These are phyloP conservation scores for Yamadazyma songkhlaensis DNA, from an alignment of 1,139 yeast species.

Conservation along the genomic window DNA sequence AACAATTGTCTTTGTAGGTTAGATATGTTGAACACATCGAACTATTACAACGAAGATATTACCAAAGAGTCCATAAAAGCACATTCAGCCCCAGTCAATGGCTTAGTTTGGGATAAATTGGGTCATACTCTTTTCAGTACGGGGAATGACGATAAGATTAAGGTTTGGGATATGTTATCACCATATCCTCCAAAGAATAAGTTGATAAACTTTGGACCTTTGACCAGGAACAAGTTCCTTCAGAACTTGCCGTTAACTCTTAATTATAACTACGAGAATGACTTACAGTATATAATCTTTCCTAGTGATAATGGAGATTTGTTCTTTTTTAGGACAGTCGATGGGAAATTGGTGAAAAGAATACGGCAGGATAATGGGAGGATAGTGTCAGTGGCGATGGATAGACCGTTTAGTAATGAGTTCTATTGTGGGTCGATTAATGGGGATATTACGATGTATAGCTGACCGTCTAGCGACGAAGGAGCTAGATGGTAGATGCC, in stretches of 20 bases:
- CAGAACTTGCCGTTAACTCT: constrained; percentile 47
- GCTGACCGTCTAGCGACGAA: too few relatives aligned
- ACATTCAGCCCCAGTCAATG: constrained; percentile 75
- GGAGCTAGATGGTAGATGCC: too few relatives aligned
- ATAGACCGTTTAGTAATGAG: constrained; percentile 41
- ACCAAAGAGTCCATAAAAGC: constrained; percentile 50
- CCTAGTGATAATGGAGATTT: constrained; percentile 83
- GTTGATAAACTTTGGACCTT: constrained; percentile 74
- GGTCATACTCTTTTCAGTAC: constrained; percentile 62
- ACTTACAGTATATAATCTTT: constrained; percentile 56
- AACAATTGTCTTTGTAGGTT: constrained; percentile 60
- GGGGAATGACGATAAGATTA: constrained; percentile 74
- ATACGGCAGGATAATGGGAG: constrained; percentile 42
- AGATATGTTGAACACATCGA: constrained; percentile 38
- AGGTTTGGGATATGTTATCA: constrained; percentile 67
- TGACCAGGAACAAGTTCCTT: constrained; percentile 62
- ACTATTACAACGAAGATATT: constrained; percentile 17
- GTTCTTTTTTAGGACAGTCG: constrained; percentile 56
- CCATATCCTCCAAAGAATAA: constrained; percentile 51
- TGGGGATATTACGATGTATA: constrained; percentile 52
- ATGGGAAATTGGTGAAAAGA: constrained; percentile 62
- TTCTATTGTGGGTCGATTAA: constrained; percentile 57
- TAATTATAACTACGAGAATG: constrained; percentile 46
- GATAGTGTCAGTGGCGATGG: constrained; percentile 49
- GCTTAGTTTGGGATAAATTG: constrained; percentile 63